Base-by-base conservation (phyloP, 495 filamentous ascomycete species). In the Talaromyces trachyspermus region DNA sequence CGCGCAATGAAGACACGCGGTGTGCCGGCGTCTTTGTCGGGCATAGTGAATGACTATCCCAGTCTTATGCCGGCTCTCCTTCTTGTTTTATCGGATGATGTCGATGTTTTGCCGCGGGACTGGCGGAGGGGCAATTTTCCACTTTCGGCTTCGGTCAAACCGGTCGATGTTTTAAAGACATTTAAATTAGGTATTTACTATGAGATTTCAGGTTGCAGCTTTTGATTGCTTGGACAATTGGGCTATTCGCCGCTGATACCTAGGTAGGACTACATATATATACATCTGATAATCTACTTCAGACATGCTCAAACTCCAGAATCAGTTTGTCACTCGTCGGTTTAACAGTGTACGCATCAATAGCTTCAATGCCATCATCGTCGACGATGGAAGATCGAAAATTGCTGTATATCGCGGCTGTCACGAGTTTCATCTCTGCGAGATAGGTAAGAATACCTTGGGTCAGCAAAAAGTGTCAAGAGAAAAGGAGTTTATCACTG, bases 281-380 rank as follows among this genome's bases (percentile, higher is more conserved):
- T 44, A 32, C 11, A 43, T 49, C 23, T 48, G 36, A 8, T 32
- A n/a, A n/a, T 30, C 41, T 6, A 22, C 9, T 40, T 25, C 39
- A 65, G 4, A 58, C 50, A 3, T 46, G 39, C 23, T 69, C 57
- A 44, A 75, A 77, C 24, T 57, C 59, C 46, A 77, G 55, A 1
- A 74, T 58, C 20, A 77, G 48, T 47, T 70, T 72, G 39, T 73
- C 62, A 5, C 61, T 65, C 19, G 46, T 58, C 4, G 84, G 84
- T 26, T 77, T 75, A 1, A 78, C 74, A 0, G 79, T 81, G 51
- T 85, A 86, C 5, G 79, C 81, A 60, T 87, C 84, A 7, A 71
- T 75, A 37, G 77, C 82, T 49, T 85, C 76, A 24, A 82, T 78
- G 8, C 68, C 69, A 7, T 72, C 66, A 49, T 80, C 78, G 49